A percentile compares a stretch with the other conserved stretches of the same genome.
Conservation (phyloP, 31 red algal genomes). For the Endocladia muricata region DNA sequence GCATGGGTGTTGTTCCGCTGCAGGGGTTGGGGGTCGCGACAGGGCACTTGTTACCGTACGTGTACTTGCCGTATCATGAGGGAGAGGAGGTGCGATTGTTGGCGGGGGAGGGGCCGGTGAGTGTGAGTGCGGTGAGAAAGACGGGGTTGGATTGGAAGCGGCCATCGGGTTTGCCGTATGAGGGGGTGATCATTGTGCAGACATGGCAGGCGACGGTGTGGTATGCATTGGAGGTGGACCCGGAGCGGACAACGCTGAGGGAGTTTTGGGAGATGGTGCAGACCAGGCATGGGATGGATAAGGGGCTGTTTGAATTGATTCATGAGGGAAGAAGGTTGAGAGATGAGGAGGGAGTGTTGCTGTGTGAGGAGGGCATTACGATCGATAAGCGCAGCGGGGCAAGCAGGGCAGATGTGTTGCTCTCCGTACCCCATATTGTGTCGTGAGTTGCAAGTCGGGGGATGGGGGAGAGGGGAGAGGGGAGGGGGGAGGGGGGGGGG, state of each 20-base stretch:
- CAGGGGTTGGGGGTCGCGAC: background rate
- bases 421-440: conserved; percentile 28
- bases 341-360: background rate
- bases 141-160: background rate
- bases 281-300: background rate
- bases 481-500: too few relatives aligned
- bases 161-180: background rate
- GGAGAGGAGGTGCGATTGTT: conserved; percentile 15
- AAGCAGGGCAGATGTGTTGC: conserved; percentile 5
- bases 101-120: background rate
- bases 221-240: conserved; percentile 17
- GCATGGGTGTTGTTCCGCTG: conserved; percentile 9
- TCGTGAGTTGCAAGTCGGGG: too few relatives aligned
- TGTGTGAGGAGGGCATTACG: background rate
- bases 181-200: conserved; percentile 4
- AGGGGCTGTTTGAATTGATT: conserved; percentile 15
- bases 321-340: conserved; percentile 4
- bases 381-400: conserved; percentile 21
- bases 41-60: conserved; percentile 7
- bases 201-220: conserved; percentile 25
- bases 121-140: background rate
- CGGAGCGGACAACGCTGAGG: conserved; percentile 4
- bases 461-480: too few relatives aligned
- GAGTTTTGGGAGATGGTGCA: conserved; percentile 6
- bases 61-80: conserved; percentile 9